Conservation (phyloP, 148 eudicot genomes). For the Beta vulgaris region DNA sequence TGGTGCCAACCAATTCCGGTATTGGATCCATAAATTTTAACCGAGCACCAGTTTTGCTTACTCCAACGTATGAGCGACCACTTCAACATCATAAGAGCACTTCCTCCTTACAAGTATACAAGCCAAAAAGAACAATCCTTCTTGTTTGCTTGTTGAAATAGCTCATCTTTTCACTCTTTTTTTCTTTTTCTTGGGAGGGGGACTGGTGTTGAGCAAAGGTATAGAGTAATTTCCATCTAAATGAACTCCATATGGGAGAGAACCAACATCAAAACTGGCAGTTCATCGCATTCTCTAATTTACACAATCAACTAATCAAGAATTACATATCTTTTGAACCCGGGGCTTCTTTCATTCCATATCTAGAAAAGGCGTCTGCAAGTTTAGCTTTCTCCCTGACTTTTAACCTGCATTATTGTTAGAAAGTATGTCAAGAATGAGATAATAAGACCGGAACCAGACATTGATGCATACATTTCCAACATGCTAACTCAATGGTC, state of each 20-base stretch:
- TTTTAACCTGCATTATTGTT: constrained; percentile 57
- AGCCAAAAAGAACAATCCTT: too few species aligned
- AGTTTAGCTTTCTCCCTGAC: constrained; percentile 66
- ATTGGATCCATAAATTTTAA: too few species aligned
- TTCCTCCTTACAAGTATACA: too few species aligned
- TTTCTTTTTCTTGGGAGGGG: neutral
- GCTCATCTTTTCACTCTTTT: too few species aligned
- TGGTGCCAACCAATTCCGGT: too few species aligned
- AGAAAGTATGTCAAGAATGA: constrained; percentile 2
- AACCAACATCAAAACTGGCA: neutral
- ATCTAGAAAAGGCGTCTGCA: constrained; percentile 61
- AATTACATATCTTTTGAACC: constrained; percentile 38
- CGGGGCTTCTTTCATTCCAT: constrained; percentile 40
- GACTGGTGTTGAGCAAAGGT: neutral
- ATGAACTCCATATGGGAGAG: neutral
- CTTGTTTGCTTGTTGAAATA: neutral
- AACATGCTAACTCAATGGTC: neutral
- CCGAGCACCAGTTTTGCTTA: too few species aligned
- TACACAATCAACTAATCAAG: constrained; percentile 2
- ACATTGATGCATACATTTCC: neutral
- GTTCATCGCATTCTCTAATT: constrained; percentile 10
- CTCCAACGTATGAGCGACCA: too few species aligned
- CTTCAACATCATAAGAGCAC: too few species aligned
- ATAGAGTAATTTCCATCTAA: neutral
- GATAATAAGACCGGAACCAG: neutral